Evolutionary conservation across 176 grass and related monocot genomes (phyloP).

Genomic region (Ensete glaucum): DNA sequence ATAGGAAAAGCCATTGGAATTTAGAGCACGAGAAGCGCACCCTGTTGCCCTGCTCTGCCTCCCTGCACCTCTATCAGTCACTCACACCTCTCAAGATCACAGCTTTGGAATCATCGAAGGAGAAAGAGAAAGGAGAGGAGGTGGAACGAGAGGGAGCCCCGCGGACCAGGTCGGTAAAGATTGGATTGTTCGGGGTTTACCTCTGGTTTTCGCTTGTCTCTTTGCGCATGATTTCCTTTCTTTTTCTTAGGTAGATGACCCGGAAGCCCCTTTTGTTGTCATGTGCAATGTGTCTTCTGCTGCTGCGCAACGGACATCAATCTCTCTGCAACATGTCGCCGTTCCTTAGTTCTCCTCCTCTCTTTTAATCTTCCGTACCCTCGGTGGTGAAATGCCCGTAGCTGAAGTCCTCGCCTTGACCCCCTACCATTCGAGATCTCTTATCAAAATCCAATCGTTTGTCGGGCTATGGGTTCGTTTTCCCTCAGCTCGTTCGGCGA

Average conservation of each 20-base stretch:
- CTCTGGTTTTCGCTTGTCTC: not conserved
- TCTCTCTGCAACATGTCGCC: not conserved
- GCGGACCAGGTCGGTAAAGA: slow-evolving; percentile 1
- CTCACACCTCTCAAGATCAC: not conserved
- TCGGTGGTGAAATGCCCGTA: slow-evolving; percentile 9
- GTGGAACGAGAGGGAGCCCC: not conserved
- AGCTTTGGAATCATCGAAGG: not conserved
- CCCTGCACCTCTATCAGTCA: not conserved
- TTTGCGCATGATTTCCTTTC: not conserved
- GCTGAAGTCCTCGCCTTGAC: not conserved
- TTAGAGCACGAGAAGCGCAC: not conserved
- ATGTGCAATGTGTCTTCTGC: slow-evolving; percentile 3
- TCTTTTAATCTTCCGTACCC: not conserved
- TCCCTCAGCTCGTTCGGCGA: not conserved
- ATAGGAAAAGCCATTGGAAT: not conserved
- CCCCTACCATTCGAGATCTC: not conserved
- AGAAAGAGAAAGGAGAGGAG: not conserved
- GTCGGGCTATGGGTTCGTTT: slow-evolving; percentile 5
- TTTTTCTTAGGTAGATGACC: not conserved
- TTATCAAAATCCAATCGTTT: slow-evolving; percentile 10
- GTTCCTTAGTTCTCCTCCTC: not conserved
- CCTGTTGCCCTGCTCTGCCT: not conserved
- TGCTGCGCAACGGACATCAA: not conserved
- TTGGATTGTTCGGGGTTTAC: not conserved
- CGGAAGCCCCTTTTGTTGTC: not conserved